These are phyloP conservation scores for Ambrosiella xylebori DNA, from an alignment of 2,329 filamentous ascomycete species.

Conservation along the genomic window DNA sequence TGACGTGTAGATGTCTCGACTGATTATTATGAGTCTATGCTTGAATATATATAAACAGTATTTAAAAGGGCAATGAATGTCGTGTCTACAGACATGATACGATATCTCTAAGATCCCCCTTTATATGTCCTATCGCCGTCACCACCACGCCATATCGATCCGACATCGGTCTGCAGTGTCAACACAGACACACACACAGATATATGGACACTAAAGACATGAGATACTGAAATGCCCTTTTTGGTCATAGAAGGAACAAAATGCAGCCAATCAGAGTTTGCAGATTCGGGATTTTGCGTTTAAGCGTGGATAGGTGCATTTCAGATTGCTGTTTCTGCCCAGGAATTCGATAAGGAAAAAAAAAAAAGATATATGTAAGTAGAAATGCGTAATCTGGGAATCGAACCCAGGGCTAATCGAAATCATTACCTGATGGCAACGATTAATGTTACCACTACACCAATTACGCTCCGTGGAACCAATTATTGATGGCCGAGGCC, in stretches of 20 bases:
- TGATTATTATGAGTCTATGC: no score
- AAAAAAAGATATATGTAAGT: background rate
- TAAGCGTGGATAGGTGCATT: background rate
- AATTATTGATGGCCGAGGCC: background rate
- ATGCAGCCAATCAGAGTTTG: background rate
- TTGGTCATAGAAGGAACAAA: background rate
- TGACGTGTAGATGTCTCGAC: no score
- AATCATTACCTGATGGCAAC: background rate
- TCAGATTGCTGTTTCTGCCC: background rate
- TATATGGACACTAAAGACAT: background rate
- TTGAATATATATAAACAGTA: no score
- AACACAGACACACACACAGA: no score
- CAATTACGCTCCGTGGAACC: background rate
- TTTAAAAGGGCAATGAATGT: no score
- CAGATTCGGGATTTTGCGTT: background rate
- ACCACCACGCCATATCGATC: no score
- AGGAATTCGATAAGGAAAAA: background rate
- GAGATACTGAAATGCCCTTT: no score
- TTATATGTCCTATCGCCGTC: no score
- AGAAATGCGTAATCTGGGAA: background rate
- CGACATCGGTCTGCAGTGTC: no score
- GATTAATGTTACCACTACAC: constrained; percentile 1
- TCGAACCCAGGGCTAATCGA: background rate
- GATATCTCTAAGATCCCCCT: no score
- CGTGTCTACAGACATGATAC: no score